A percentile compares a stretch with the other conserved stretches of the same genome.
These are phyloP conservation scores for Penicillium freii DNA, from an alignment of 2,329 filamentous ascomycete genomes.

Conservation along the genomic window DNA sequence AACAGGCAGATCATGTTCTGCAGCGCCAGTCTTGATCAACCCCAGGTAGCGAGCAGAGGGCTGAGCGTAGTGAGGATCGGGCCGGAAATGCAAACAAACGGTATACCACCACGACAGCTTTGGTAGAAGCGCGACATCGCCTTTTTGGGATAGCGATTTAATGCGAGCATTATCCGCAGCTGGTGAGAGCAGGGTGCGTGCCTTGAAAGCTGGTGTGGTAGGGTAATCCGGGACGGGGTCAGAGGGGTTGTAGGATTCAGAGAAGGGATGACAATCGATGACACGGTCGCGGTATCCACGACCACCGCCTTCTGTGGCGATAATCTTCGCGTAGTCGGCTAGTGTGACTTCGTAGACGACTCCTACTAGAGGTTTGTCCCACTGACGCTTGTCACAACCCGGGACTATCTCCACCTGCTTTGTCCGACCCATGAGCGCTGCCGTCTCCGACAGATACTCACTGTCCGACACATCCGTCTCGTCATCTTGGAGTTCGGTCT, in stretches of 20 bases:
- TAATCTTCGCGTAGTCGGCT: conserved; percentile 78
- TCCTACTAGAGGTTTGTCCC: conserved; percentile 81
- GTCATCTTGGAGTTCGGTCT: conserved; percentile 11
- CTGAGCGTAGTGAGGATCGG: conserved; percentile 71
- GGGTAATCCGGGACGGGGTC: conserved; percentile 64
- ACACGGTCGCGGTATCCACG: conserved; percentile 79
- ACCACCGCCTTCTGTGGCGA: conserved; percentile 87
- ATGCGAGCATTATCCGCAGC: conserved; percentile 30
- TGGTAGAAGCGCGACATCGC: neutral
- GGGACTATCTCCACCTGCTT: conserved; percentile 33
- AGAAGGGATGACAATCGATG: conserved; percentile 72
- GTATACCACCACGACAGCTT: conserved; percentile 15
- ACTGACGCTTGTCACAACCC: conserved; percentile 53
- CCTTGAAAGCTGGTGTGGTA: conserved; percentile 66
- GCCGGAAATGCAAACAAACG: conserved; percentile 53
- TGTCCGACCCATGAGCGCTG: conserved; percentile 24
- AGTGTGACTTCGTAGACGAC: conserved; percentile 93
- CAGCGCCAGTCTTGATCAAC: conserved; percentile 73
- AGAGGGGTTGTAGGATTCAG: conserved; percentile 48
- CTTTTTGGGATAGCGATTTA: conserved; percentile 10
- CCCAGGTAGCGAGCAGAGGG: conserved; percentile 80
- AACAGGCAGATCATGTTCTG: conserved; percentile 73
- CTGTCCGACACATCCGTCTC: conserved; percentile 4
- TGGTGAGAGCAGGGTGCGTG: conserved; percentile 79
- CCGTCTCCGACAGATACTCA: conserved; percentile 33